phyloP scores from a whole-genome alignment of 345 rosid genomes.

The Passiflora organensis region DNA sequence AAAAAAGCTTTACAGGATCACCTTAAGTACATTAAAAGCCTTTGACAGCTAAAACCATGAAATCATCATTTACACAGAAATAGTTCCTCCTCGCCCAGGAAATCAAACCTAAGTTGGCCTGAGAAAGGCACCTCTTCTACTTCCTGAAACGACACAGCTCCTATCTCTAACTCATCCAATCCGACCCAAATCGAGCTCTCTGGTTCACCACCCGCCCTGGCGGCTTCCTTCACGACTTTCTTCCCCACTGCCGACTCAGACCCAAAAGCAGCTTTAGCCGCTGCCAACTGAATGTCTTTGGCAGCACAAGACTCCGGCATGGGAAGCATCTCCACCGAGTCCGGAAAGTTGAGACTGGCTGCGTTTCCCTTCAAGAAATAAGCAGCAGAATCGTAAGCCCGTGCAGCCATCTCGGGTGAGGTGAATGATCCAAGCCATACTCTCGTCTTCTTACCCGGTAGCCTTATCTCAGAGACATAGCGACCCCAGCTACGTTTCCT shows the following conservation, averaged over 20 bases:
- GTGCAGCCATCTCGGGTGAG: constrained; percentile 28
- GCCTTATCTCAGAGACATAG: constrained; percentile 28
- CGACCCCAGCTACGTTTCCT: constrained; percentile 32
- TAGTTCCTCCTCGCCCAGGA: neutral
- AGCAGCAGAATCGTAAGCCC: constrained; percentile 32
- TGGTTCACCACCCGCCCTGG: neutral
- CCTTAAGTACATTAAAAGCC: too few relatives aligned
- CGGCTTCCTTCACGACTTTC: constrained; percentile 1
- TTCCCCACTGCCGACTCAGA: neutral
- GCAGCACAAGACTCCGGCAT: constrained; percentile 19
- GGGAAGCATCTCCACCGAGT: constrained; percentile 21
- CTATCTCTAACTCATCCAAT: neutral
- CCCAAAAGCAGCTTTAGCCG: constrained; percentile 18
- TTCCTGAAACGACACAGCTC: constrained; percentile 8
- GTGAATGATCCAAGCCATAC: constrained; percentile 30
- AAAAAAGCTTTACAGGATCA: too few relatives aligned
- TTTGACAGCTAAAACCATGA: too few relatives aligned
- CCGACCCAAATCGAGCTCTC: constrained; percentile 2
- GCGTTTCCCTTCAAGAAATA: constrained; percentile 23
- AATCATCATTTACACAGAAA: neutral
- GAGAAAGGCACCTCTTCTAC: constrained; percentile 1
- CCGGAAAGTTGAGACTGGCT: constrained; percentile 27
- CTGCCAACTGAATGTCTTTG: constrained; percentile 29
- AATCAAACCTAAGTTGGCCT: constrained; percentile 15
- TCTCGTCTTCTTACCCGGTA: constrained; percentile 26